phyloP scores from a whole-genome alignment of 306 rosid species.

The Castanea sativa region DNA sequence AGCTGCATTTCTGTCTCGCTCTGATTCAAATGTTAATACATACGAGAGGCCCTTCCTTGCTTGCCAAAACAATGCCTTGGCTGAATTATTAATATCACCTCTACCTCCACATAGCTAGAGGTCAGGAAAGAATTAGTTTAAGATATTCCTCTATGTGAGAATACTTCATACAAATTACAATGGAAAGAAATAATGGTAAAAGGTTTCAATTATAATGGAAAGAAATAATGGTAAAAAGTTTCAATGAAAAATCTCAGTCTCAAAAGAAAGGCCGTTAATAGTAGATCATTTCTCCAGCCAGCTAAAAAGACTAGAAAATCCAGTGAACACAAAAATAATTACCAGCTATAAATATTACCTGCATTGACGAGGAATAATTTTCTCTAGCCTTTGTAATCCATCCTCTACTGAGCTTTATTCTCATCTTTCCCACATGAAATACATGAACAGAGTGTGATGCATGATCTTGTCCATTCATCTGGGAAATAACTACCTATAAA shows the following conservation, averaged over 20 bases:
- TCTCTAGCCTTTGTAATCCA: constrained; percentile 99
- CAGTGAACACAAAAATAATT: background rate
- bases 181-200: background rate
- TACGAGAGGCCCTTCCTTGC: constrained; percentile 84
- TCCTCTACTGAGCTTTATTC: constrained; percentile 90
- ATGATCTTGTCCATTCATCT: constrained; percentile 86
- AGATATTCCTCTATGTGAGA: background rate
- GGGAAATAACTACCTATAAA: constrained; percentile 74
- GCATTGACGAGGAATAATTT: constrained; percentile 86
- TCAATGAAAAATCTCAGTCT: background rate
- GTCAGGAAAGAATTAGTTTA: constrained; percentile 18
- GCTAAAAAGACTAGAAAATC: no score
- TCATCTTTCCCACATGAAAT: constrained; percentile 88
- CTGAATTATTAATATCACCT: constrained; percentile 48
- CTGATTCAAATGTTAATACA: constrained; percentile 76
- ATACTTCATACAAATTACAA: background rate
- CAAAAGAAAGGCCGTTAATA: background rate
- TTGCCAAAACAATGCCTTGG: constrained; percentile 86
- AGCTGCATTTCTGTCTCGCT: constrained; percentile 86
- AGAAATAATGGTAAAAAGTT: background rate
- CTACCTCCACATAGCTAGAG: constrained; percentile 78
- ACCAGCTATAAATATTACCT: constrained; percentile 43
- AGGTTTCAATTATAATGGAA: background rate
- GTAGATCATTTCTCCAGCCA: no score
- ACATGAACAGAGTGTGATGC: constrained; percentile 83